Evolutionary conservation across 352 stramenopile species (phyloP).

Genomic region (Phytophthora tentaculata): DNA sequence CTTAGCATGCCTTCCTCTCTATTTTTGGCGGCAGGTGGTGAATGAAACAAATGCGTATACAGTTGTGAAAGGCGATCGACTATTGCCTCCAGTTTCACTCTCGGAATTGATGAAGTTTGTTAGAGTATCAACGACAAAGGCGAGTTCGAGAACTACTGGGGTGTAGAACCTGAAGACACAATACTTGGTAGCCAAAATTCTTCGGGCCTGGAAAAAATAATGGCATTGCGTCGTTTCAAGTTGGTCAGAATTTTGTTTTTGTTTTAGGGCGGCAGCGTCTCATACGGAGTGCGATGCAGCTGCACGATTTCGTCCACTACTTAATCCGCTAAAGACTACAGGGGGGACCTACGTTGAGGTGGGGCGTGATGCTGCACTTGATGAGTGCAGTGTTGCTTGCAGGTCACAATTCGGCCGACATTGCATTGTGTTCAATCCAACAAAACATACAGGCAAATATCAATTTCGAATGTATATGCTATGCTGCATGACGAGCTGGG

Average conservation of each 20-base stretch:
- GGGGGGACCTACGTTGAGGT: constrained; percentile 4
- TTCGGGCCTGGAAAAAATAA: constrained; percentile 11
- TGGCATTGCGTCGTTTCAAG: constrained; percentile 12
- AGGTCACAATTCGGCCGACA: constrained; percentile 5
- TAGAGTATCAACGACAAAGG: constrained; percentile 16
- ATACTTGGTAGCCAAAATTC: constrained; percentile 9
- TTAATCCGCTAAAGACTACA: constrained; percentile 12
- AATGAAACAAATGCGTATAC: constrained; percentile 19
- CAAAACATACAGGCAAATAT: constrained; percentile 19
- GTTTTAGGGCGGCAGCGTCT: constrained; percentile 1
- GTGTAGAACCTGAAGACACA: constrained; percentile 9
- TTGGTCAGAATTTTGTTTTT: constrained; percentile 6
- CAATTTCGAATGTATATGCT: constrained; percentile 7
- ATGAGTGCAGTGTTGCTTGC: constrained; percentile 13
- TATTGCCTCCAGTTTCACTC: constrained; percentile 6
- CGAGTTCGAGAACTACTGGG: constrained; percentile 7
- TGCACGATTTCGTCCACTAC: constrained; percentile 13
- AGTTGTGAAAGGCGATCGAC: constrained; percentile 4
- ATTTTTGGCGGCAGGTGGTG: constrained; percentile 19
- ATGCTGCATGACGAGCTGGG: constrained; percentile 29
- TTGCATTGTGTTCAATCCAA: constrained; percentile 14
- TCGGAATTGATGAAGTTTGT: constrained; percentile 21
- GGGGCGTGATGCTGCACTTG: constrained; percentile 5
- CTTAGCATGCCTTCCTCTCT: constrained; percentile 2
- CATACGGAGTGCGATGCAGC: not conserved